Evolutionary conservation across 495 filamentous ascomycete species (phyloP).

Genomic region (Aspergillus bertholletiae): DNA sequence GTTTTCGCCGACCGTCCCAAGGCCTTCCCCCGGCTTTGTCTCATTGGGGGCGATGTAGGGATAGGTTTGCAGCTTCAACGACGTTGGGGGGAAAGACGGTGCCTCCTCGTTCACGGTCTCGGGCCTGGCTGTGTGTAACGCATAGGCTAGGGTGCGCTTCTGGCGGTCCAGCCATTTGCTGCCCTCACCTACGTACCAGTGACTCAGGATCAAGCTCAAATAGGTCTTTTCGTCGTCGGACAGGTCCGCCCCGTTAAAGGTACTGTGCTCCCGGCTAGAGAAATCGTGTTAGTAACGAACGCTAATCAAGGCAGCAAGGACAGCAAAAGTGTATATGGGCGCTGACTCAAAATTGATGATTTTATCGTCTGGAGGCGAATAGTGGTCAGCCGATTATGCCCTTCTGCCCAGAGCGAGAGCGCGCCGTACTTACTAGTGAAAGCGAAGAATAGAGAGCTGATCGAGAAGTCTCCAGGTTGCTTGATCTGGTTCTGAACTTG

Average conservation of each 20-base stretch:
- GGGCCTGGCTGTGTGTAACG: background rate
- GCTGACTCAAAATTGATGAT: no score
- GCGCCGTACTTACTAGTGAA: background rate
- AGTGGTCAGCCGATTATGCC: no score
- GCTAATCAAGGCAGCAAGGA: no score
- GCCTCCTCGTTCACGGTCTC: background rate
- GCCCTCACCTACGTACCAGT: background rate
- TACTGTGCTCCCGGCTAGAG: no score
- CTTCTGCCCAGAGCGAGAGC: no score
- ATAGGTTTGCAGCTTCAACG: background rate
- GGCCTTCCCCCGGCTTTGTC: background rate
- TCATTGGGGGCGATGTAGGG: background rate
- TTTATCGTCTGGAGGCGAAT: no score
- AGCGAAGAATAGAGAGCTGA: background rate
- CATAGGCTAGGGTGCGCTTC: background rate
- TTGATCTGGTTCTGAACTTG: background rate
- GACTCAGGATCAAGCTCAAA: background rate
- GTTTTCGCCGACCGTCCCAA: background rate
- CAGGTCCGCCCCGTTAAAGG: no score
- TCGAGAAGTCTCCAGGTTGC: background rate
- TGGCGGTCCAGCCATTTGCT: background rate
- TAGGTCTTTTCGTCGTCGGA: no score
- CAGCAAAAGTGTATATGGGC: no score
- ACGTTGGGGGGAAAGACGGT: background rate
- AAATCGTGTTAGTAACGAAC: no score